Evolutionary conservation across 2,329 filamentous ascomycete species (phyloP).

Genomic region (Beauveria varroae): DNA sequence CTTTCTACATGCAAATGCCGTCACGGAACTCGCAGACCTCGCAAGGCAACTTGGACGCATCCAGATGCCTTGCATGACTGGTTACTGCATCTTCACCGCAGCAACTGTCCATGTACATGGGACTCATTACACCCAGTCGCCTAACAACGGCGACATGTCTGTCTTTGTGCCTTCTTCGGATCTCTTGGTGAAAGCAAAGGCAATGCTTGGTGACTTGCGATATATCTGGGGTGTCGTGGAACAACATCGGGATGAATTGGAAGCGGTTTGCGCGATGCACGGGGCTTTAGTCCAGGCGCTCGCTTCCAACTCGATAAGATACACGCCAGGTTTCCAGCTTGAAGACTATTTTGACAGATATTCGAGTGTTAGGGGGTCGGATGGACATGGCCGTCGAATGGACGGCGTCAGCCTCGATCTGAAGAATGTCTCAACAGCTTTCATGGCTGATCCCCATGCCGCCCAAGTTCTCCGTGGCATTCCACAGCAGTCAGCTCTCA

Average conservation of each 20-base stretch:
- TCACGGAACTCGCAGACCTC: conserved; percentile 73
- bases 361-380: conserved; percentile 45
- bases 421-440: conserved; percentile 56
- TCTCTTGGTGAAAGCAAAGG: conserved; percentile 70
- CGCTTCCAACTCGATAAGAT: conserved; percentile 57
- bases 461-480: conserved; percentile 39
- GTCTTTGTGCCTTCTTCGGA: conserved; percentile 57
- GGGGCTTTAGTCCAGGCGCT: conserved; percentile 69
- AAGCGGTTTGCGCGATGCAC: conserved; percentile 72
- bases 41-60: conserved; percentile 66
- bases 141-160: conserved; percentile 45
- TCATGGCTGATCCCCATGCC: conserved; percentile 47
- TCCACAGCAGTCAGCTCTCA: conserved; percentile 35
- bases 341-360: conserved; percentile 88
- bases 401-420: conserved; percentile 70
- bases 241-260: conserved; percentile 71
- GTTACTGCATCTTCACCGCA: conserved; percentile 79
- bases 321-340: conserved; percentile 72
- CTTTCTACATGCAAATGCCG: conserved; percentile 79
- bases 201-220: conserved; percentile 67
- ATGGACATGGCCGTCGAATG: conserved; percentile 55
- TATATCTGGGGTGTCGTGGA: conserved; percentile 72
- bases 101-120: conserved; percentile 86
- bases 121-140: conserved; percentile 61
- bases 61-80: conserved; percentile 81